phyloP scores from a whole-genome alignment of 805 yeast species.

The Danielia reshetovae region DNA sequence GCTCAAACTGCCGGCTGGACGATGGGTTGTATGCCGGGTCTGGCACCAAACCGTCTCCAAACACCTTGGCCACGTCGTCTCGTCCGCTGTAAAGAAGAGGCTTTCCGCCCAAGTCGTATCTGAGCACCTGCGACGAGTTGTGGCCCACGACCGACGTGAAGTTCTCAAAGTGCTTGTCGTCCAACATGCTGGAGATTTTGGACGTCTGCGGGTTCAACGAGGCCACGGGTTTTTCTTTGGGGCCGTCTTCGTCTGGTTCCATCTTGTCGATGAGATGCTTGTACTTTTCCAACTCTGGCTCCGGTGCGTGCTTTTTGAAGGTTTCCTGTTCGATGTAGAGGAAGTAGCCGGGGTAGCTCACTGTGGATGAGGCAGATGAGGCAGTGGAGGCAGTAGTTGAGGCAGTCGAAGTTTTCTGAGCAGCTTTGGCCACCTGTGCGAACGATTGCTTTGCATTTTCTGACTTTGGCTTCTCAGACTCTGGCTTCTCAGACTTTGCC shows the following conservation, averaged over 20 bases:
- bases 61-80: conserved; percentile 49
- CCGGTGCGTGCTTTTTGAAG: conserved; percentile 49
- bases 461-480: background rate
- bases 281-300: conserved; percentile 47
- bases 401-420: background rate
- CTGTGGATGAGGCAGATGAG: conserved; percentile 1
- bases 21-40: conserved; percentile 59
- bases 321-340: conserved; percentile 71
- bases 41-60: conserved; percentile 45
- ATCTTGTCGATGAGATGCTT: conserved; percentile 47
- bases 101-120: conserved; percentile 76
- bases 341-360: conserved; percentile 56
- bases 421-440: background rate
- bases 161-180: conserved; percentile 74
- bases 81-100: conserved; percentile 72
- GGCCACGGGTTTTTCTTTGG: conserved; percentile 9
- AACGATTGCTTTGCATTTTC: background rate
- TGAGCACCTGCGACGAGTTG: conserved; percentile 81
- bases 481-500: conserved; percentile 2
- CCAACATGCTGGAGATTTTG: conserved; percentile 49
- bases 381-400: too few relatives aligned
- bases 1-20: conserved; percentile 63
- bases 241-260: conserved; percentile 34
- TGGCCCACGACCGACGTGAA: conserved; percentile 73
- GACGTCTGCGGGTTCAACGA: conserved; percentile 17